Conservation (phyloP, 345 rosid genomes). For the Eucalyptus cloeziana region DNA sequence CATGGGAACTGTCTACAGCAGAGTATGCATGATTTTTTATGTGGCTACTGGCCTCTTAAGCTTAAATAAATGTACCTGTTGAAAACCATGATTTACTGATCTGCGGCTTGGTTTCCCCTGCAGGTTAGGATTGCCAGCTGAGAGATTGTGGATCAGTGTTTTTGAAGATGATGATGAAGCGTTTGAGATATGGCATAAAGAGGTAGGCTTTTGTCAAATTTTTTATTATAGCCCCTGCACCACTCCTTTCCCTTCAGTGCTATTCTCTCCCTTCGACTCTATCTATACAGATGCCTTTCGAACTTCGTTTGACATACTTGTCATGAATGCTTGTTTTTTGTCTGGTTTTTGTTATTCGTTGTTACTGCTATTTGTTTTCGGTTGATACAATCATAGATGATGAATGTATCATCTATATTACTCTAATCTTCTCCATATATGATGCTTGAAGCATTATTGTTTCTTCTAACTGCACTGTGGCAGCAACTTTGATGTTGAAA, state of each 20-base stretch:
- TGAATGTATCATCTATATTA: neutral
- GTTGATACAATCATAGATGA: neutral
- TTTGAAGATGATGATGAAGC: constrained; percentile 87
- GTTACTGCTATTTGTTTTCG: neutral
- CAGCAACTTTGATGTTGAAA: neutral
- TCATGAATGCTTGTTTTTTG: neutral
- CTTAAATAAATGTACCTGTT: neutral
- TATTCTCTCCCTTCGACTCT: neutral
- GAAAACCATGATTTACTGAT: neutral
- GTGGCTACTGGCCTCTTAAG: neutral
- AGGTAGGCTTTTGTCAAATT: constrained; percentile 23
- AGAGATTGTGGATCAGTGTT: constrained; percentile 78
- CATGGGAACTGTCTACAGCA: constrained; percentile 88
- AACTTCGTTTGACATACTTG: neutral
- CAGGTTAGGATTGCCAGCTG: constrained; percentile 57
- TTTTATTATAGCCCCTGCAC: neutral
- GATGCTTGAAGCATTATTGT: neutral
- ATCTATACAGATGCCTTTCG: neutral
- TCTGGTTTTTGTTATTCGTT: neutral
- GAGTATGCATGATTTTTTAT: constrained; percentile 35
- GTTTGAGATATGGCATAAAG: constrained; percentile 72
- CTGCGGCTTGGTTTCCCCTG: neutral
- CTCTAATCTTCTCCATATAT: neutral
- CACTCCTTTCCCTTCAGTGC: neutral
- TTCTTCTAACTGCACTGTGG: neutral